These are phyloP conservation scores for Shiraia bambusicola DNA, from an alignment of 2,329 filamentous ascomycete genomes.

Conservation along the genomic window DNA sequence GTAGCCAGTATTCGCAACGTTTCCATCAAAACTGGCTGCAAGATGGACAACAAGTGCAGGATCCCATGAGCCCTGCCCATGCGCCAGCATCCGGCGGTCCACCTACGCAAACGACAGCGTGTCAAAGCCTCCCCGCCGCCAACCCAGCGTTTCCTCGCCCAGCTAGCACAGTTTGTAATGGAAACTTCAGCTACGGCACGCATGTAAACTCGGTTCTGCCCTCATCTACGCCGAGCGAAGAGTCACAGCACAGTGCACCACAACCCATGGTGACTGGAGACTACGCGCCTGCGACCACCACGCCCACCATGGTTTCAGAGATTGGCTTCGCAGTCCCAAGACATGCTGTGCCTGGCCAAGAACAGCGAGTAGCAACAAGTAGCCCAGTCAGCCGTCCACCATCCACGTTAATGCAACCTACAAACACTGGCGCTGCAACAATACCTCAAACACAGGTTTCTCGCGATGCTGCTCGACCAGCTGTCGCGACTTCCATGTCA, in stretches of 20 bases:
- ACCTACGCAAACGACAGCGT: slow-evolving; percentile 4
- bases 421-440: too few relatives aligned
- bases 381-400: too few relatives aligned
- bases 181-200: slow-evolving; percentile 1
- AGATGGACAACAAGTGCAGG: too few relatives aligned
- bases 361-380: too few relatives aligned
- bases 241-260: slow-evolving; percentile 25
- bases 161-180: slow-evolving; percentile 21
- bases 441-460: too few relatives aligned
- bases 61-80: too few relatives aligned
- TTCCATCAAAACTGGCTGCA: too few relatives aligned
- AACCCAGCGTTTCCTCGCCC: slow-evolving; percentile 41
- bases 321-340: background rate
- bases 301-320: slow-evolving; percentile 1
- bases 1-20: too few relatives aligned
- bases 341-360: background rate
- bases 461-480: too few relatives aligned
- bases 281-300: background rate
- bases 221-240: slow-evolving; percentile 65
- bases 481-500: too few relatives aligned
- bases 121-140: slow-evolving; percentile 22
- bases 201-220: slow-evolving; percentile 50
- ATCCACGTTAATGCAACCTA: too few relatives aligned
- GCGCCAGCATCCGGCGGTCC: slow-evolving; percentile 3
- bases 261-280: background rate